Percentiles rank a stretch among this genome's conserved stretches.
Evolutionary conservation across 345 rosid species (phyloP).

Genomic region (Nasturtium officinale): DNA sequence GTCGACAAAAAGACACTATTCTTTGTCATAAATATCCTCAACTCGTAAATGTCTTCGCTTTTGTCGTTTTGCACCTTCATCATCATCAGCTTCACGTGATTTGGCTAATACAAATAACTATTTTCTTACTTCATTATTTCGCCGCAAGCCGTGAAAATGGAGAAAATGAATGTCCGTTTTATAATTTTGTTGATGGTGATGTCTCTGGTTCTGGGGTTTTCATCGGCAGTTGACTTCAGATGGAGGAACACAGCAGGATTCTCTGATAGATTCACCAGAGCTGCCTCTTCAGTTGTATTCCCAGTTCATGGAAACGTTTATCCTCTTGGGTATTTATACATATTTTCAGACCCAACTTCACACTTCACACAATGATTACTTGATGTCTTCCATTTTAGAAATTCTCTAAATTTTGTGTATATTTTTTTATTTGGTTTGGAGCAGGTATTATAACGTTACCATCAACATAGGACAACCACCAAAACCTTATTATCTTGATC

Average conservation of each 20-base stretch:
- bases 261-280: conserved; percentile 49
- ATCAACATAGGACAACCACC: conserved; percentile 76
- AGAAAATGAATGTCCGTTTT: conserved; percentile 31
- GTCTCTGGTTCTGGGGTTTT: conserved; percentile 46
- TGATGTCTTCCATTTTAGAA: neutral
- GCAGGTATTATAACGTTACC: conserved; percentile 79
- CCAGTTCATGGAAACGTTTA: conserved; percentile 79
- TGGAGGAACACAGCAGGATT: conserved; percentile 44
- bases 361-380: conserved; percentile 10
- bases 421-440: neutral
- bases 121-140: neutral
- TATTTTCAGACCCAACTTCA: conserved; percentile 8
- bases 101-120: conserved; percentile 24
- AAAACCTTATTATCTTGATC: conserved; percentile 86
- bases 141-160: conserved; percentile 29
- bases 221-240: conserved; percentile 50
- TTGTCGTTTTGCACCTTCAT: conserved; percentile 27
- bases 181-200: conserved; percentile 32
- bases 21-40: conserved; percentile 32
- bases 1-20: conserved; percentile 19
- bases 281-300: conserved; percentile 62
- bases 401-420: neutral
- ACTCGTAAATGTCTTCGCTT: conserved; percentile 29
- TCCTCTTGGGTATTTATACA: conserved; percentile 59
- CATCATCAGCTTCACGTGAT: conserved; percentile 9